A percentile compares a stretch with the other conserved stretches of the same genome.
Evolutionary conservation across 129 eudicot genomes (phyloP).

Genomic region (Artemisia argyi): DNA sequence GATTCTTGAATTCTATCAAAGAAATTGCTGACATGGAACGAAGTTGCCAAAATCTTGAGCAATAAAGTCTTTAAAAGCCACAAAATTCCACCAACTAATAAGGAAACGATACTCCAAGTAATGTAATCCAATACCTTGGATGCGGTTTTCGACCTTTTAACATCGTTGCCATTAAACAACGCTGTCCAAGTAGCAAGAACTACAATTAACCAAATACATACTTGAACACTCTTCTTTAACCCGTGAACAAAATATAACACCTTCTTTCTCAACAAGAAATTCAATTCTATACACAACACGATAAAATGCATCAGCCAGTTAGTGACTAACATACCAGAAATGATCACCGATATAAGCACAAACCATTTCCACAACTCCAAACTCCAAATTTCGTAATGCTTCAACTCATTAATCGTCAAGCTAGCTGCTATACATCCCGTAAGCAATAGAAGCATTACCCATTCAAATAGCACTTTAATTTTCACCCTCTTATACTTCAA

Average conservation of each 20-base stretch:
- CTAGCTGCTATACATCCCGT: conserved; percentile 59
- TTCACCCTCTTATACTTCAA: conserved; percentile 56
- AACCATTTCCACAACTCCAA: conserved; percentile 80
- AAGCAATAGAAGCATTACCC: conserved; percentile 55
- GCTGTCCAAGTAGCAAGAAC: conserved; percentile 77
- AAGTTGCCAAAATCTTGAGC: conserved; percentile 73
- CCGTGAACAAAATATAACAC: conserved; percentile 83
- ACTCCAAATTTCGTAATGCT: conserved; percentile 38
- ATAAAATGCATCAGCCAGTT: conserved; percentile 66
- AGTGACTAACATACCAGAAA: conserved; percentile 72
- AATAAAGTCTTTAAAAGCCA: conserved; percentile 81
- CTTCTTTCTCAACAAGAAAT: conserved; percentile 73
- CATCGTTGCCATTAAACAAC: conserved; percentile 43
- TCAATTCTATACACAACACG: conserved; percentile 75
- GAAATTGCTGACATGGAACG: conserved; percentile 85
- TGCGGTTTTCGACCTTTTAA: conserved; percentile 36
- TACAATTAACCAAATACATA: conserved; percentile 70
- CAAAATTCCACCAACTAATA: conserved; percentile 63
- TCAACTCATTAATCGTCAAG: conserved; percentile 47
- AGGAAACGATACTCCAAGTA: conserved; percentile 65
- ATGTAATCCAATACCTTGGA: conserved; percentile 46
- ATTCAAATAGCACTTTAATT: conserved; percentile 58
- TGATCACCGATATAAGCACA: conserved; percentile 61
- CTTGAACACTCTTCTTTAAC: conserved; percentile 71
- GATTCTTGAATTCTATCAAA: conserved; percentile 95